phyloP scores from a whole-genome alignment of 345 rosid genomes.

The Populus alba region DNA sequence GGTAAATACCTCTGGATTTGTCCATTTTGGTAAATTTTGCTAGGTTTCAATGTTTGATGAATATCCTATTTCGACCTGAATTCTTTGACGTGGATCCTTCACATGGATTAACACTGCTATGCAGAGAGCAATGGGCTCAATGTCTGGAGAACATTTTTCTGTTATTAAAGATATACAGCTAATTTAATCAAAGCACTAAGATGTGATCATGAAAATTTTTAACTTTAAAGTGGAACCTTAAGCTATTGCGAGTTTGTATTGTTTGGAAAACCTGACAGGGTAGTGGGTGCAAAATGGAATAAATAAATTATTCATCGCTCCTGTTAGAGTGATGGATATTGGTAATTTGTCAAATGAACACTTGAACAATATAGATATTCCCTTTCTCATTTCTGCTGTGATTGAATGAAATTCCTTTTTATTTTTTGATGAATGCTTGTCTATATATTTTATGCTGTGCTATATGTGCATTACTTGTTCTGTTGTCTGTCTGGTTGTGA shows the following conservation, averaged over 20 bases:
- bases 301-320: background rate
- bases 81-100: background rate
- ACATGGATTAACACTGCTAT: background rate
- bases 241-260: background rate
- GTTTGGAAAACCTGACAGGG: background rate
- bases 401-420: background rate
- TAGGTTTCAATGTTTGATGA: background rate
- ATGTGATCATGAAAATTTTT: background rate
- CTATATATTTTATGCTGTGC: background rate
- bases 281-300: background rate
- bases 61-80: background rate
- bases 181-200: background rate
- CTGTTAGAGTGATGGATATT: background rate
- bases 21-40: background rate
- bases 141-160: background rate
- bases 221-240: background rate
- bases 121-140: background rate
- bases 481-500: conserved; percentile 7
- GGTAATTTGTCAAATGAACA: background rate
- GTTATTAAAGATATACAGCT: background rate
- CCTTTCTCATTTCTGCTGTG: background rate
- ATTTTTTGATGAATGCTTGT: background rate
- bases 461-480: background rate
- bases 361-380: background rate
- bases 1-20: background rate